Evolutionary conservation across 495 filamentous ascomycete species (phyloP).

Genomic region (Cryomyces minteri): DNA sequence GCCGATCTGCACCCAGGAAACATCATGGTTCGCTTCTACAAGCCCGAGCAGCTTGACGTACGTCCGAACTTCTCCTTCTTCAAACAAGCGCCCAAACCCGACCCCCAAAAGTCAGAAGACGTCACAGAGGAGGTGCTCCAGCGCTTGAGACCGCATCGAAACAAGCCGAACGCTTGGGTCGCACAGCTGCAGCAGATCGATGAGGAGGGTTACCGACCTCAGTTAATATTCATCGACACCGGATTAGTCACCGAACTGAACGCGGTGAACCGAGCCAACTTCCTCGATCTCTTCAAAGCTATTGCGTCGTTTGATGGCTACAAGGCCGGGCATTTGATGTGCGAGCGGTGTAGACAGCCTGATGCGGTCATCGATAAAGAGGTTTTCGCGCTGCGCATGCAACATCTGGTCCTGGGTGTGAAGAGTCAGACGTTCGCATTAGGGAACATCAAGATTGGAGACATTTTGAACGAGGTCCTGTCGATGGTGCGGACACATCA

Average conservation of each 20-base stretch:
- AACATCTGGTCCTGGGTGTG: constrained; percentile 78
- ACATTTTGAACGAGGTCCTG: constrained; percentile 78
- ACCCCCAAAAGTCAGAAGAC: constrained; percentile 31
- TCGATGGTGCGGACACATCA: constrained; percentile 87
- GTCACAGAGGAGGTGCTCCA: constrained; percentile 75
- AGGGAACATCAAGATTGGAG: constrained; percentile 90
- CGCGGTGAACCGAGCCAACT: constrained; percentile 68
- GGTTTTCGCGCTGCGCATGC: constrained; percentile 88
- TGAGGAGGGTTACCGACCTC: constrained; percentile 76
- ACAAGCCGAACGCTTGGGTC: constrained; percentile 48
- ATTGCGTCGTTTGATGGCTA: constrained; percentile 96
- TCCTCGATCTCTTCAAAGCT: constrained; percentile 88
- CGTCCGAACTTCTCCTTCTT: neutral
- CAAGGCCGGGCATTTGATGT: constrained; percentile 88
- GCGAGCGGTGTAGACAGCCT: constrained; percentile 81
- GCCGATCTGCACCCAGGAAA: constrained; percentile 98
- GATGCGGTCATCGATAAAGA: constrained; percentile 74
- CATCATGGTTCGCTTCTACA: constrained; percentile 99
- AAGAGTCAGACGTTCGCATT: constrained; percentile 82
- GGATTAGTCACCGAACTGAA: constrained; percentile 93
- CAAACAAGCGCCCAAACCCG: constrained; percentile 3
- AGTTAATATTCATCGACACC: constrained; percentile 94
- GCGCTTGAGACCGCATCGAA: constrained; percentile 53
- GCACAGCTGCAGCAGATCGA: constrained; percentile 62
- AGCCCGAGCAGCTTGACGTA: constrained; percentile 51